Evolutionary conservation across 2,329 filamentous ascomycete genomes (phyloP).

Genomic region (Neonectria neomacrospora): DNA sequence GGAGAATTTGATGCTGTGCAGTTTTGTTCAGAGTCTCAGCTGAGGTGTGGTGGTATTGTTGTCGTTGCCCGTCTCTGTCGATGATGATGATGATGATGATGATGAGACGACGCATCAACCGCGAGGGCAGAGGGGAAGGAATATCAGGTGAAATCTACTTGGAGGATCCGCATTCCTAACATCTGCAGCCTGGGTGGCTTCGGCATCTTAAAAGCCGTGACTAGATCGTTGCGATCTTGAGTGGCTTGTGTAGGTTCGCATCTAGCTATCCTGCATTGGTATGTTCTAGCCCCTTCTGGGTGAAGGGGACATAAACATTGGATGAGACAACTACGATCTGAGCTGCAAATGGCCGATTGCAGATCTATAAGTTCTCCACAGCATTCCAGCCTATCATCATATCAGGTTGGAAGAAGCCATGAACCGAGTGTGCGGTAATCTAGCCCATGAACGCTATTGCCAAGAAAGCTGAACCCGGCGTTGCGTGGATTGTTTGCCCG

Average conservation of each 20-base stretch:
- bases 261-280: background rate
- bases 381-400: background rate
- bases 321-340: background rate
- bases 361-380: background rate
- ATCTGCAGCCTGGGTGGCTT: background rate
- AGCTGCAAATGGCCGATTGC: background rate
- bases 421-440: background rate
- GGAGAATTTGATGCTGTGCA: background rate
- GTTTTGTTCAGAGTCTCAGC: background rate
- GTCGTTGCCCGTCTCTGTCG: background rate
- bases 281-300: background rate
- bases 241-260: background rate
- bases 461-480: background rate
- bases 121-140: background rate
- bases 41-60: background rate
- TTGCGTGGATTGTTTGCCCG: background rate
- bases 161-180: background rate
- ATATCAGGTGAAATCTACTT: background rate
- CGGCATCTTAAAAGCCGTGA: background rate
- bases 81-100: background rate
- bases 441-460: background rate
- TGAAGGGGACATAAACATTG: background rate
- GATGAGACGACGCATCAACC: background rate
- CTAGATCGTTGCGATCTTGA: background rate
- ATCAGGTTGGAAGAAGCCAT: background rate